Conservation (phyloP, 768 basidiomycete species). For the Termitomyces sp. region DNA sequence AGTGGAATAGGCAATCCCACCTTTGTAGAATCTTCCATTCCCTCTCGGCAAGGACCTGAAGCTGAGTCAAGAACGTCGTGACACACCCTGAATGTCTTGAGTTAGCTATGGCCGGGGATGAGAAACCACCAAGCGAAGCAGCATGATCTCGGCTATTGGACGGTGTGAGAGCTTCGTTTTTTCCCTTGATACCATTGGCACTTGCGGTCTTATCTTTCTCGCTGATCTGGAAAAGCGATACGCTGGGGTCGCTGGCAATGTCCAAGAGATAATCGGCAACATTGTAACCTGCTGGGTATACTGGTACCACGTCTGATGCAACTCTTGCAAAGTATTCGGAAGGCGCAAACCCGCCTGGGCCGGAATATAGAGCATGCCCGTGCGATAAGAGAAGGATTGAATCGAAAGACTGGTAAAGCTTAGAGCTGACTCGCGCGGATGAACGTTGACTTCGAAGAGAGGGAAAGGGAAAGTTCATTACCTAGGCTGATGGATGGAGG, state of each 20-base stretch:
- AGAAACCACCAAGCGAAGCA: not conserved
- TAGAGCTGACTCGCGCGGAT: conserved; percentile 43
- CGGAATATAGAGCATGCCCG: conserved; percentile 76
- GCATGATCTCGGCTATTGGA: conserved; percentile 7
- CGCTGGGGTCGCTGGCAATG: conserved; percentile 66
- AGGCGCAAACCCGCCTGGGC: conserved; percentile 68
- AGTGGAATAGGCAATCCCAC: conserved; percentile 23
- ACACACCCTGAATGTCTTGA: conserved; percentile 38
- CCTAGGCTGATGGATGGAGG: conserved; percentile 88
- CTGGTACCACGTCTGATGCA: conserved; percentile 32
- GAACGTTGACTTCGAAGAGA: not conserved
- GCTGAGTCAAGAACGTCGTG: conserved; percentile 84
- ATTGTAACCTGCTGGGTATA: conserved; percentile 80
- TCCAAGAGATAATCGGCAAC: conserved; percentile 91
- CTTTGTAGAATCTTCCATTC: conserved; percentile 82
- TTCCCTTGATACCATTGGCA: conserved; percentile 1
- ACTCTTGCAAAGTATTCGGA: conserved; percentile 56
- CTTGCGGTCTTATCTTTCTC: conserved; percentile 1
- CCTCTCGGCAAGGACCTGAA: conserved; percentile 74
- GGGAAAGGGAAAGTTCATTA: conserved; percentile 18
- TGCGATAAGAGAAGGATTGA: conserved; percentile 72
- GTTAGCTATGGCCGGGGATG: conserved; percentile 2
- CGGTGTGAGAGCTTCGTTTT: not conserved
- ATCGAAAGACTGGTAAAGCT: conserved; percentile 83
- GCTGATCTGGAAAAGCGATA: conserved; percentile 34